Evolutionary conservation across 768 basidiomycete species (phyloP), one percentile per base, ranked within the genome.

Genomic region (Leccinum subtestaceum): DNA sequence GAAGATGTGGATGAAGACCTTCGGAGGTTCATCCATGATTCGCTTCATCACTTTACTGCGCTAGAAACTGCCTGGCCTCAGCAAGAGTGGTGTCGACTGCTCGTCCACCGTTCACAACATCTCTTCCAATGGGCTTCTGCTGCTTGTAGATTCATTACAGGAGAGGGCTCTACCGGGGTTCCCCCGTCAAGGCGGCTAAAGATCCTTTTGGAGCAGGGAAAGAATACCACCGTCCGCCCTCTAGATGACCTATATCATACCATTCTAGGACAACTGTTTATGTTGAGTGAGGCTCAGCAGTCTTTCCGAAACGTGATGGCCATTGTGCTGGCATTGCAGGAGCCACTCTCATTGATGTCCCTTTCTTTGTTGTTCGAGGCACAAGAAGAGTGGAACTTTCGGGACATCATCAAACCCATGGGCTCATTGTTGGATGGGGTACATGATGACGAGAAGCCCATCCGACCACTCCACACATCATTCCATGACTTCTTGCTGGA

Each of bases 351-450:
- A 2, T 9, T 45, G 8, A 9, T 0, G 12, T 45, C 43, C 1
- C 43, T 45, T 45, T 9, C 8, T 45, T 5, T 11, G 17, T 2
- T 45, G 11, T 19, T 45, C 7, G 5, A 6, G 8, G 0, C 38
- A 5, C 10, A 13, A 1, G 8, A 11, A 7, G 5, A 40, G 6
- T n/a, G 6, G n/a, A 6, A 40, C 1, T 2, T 40, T 0, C 0
- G 12, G 3, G 38, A 1, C 5, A 40, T 45, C 19, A 45, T 45
- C 13, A 40, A 19, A 19, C 43, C 43, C 25, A 27, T 27, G 25
- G 25, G 25, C 25, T 27, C 25, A 7, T 27, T 27, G 25, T 1
- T 27, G 25, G 25, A 27, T 27, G 25, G 25, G 6, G 25, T 27
- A 27, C 25, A 27, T 27, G 25, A 27, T 27, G 25, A 27, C 5